A percentile compares a stretch with the other conserved stretches of the same genome.
Evolutionary conservation across 2,329 filamentous ascomycete genomes (phyloP).

Genomic region (Ophiocordyceps camponoti-floridani): DNA sequence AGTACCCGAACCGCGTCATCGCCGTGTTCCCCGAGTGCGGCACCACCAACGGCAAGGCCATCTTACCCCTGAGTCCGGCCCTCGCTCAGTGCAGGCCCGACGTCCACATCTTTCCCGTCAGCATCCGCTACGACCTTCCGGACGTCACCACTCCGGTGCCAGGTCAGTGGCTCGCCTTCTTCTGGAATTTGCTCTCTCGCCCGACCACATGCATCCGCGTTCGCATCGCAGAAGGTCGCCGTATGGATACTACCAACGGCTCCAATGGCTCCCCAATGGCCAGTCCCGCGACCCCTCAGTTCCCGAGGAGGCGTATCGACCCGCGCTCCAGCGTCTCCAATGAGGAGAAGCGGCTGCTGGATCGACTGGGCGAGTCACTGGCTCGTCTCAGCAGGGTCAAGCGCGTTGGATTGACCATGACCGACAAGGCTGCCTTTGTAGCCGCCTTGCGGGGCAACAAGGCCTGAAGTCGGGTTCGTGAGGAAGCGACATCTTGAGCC

Average conservation of each 20-base stretch:
- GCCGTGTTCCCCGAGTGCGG: slow-evolving; percentile 88
- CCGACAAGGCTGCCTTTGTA: slow-evolving; percentile 71
- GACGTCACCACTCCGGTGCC: slow-evolving; percentile 87
- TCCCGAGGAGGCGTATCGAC: slow-evolving; percentile 10
- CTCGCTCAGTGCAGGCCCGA: slow-evolving; percentile 48
- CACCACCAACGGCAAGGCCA: slow-evolving; percentile 82
- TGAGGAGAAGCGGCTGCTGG: slow-evolving; percentile 54
- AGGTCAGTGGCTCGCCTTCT: slow-evolving; percentile 49
- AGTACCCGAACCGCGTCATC: slow-evolving; percentile 58
- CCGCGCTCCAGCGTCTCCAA: slow-evolving; percentile 10
- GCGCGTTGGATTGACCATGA: slow-evolving; percentile 66
- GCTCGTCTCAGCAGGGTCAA: slow-evolving; percentile 79
- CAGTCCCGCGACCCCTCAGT: too few species aligned
- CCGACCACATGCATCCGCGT: slow-evolving; percentile 84
- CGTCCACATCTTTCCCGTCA: slow-evolving; percentile 77
- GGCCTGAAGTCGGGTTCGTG: neutral
- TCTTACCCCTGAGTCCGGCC: slow-evolving; percentile 66
- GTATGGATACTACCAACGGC: slow-evolving; percentile 31
- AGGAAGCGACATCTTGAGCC: too few species aligned
- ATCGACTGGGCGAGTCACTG: slow-evolving; percentile 67
- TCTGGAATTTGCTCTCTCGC: slow-evolving; percentile 73
- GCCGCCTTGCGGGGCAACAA: slow-evolving; percentile 38
- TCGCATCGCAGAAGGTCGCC: slow-evolving; percentile 64
- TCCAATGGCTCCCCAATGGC: slow-evolving; percentile 3
- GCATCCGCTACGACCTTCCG: slow-evolving; percentile 69